Conservation (phyloP, 768 basidiomycete species). For the Trametes gibbosa region DNA sequence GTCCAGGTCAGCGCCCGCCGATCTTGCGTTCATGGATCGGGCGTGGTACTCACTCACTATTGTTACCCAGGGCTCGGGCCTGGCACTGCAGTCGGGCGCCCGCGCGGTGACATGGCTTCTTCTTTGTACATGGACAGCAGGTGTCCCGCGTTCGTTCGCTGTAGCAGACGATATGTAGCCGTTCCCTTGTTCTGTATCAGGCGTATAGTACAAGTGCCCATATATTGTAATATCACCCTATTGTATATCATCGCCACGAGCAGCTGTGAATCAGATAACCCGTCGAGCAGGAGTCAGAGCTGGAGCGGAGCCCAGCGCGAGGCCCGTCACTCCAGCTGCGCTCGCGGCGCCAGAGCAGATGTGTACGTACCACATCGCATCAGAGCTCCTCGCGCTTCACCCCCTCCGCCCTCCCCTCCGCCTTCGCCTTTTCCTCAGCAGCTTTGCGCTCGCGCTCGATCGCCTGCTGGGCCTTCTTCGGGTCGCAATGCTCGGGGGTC, state of each 20-base stretch:
- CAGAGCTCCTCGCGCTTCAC: slow-evolving; percentile 15
- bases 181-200: slow-evolving; percentile 13
- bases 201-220: slow-evolving; percentile 12
- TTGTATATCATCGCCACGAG: slow-evolving; percentile 1
- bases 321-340: background rate
- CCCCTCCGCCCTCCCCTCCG: slow-evolving; percentile 15
- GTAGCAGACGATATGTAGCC: background rate
- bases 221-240: slow-evolving; percentile 6
- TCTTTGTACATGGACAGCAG: background rate
- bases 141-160: background rate
- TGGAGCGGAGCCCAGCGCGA: background rate
- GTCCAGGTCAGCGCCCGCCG: background rate
- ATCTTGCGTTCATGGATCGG: slow-evolving; percentile 12
- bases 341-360: no score
- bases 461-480: slow-evolving; percentile 45
- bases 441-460: slow-evolving; percentile 17
- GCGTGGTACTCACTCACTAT: slow-evolving; percentile 2
- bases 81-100: no score
- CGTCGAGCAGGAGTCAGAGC: background rate
- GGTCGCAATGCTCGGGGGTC: slow-evolving; percentile 72
- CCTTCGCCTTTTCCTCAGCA: slow-evolving; percentile 30
- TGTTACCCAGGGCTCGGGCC: slow-evolving; percentile 9
- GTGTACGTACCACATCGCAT: background rate
- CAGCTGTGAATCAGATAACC: slow-evolving; percentile 9
- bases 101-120: background rate